phyloP scores from a whole-genome alignment of 805 yeast genomes.

The Starmera amethionina region DNA sequence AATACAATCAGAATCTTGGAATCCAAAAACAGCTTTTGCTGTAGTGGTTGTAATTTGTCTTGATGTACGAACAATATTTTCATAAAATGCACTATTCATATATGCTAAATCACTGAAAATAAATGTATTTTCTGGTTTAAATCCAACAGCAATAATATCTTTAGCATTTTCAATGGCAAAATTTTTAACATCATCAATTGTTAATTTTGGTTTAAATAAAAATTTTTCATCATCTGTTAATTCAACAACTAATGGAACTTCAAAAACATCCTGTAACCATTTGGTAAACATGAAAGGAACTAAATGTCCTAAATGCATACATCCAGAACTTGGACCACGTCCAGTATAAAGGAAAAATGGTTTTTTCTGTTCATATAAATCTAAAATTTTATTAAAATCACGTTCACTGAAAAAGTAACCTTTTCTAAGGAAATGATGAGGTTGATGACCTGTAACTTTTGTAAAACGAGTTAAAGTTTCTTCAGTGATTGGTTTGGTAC shows the following conservation, averaged over 20 bases:
- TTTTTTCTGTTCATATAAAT: conserved; percentile 87
- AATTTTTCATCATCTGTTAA: conserved; percentile 96
- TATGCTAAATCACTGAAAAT: conserved; percentile 87
- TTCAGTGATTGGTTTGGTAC: conserved; percentile 61
- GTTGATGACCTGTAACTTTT: conserved; percentile 77
- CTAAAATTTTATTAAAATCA: conserved; percentile 69
- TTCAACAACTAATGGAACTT: conserved; percentile 89
- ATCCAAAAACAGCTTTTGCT: conserved; percentile 94
- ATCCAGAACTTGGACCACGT: conserved; percentile 90
- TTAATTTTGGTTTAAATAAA: conserved; percentile 81
- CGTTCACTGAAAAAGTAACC: conserved; percentile 92
- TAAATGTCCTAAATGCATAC: conserved; percentile 96
- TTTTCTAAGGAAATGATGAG: conserved; percentile 83
- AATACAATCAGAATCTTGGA: conserved; percentile 87
- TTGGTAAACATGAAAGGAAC: conserved; percentile 91
- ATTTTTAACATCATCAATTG: conserved; percentile 77
- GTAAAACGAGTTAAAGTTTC: conserved; percentile 73
- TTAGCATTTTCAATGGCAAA: conserved; percentile 79
- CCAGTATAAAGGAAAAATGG: conserved; percentile 96
- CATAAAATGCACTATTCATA: conserved; percentile 92
- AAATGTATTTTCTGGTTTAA: conserved; percentile 89
- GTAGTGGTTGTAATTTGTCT: conserved; percentile 96
- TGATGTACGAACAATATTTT: conserved; percentile 84
- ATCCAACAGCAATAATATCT: conserved; percentile 91
- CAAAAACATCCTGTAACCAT: conserved; percentile 97